A percentile compares a stretch with the other conserved stretches of the same genome.
phyloP scores from a whole-genome alignment of 306 rosid genomes.

The Malus sieversii region DNA sequence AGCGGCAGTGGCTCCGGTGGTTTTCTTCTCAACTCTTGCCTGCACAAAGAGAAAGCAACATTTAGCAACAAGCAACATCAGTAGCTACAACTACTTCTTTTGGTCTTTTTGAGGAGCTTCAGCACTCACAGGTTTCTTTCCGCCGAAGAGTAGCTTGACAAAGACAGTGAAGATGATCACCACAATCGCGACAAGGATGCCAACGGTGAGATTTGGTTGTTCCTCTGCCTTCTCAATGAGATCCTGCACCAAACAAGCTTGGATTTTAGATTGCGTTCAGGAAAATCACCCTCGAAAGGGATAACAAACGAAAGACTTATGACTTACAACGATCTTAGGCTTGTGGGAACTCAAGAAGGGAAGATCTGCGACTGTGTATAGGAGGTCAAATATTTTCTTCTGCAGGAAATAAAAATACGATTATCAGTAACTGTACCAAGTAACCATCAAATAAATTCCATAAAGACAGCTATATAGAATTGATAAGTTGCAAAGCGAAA shows the following conservation, averaged over 20 bases:
- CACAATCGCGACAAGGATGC: constrained; percentile 51
- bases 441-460: not conserved
- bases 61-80: not conserved
- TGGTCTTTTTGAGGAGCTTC: not conserved
- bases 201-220: constrained; percentile 73
- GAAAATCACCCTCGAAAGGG: not conserved
- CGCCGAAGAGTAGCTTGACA: constrained; percentile 62
- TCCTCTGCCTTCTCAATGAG: constrained; percentile 72
- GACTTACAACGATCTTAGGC: constrained; percentile 51
- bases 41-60: constrained; percentile 3
- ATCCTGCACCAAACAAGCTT: constrained; percentile 38
- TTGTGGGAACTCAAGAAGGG: constrained; percentile 64
- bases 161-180: constrained; percentile 50
- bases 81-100: not conserved
- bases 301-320: not conserved
- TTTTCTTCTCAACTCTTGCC: constrained; percentile 37
- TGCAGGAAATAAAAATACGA: constrained; percentile 21
- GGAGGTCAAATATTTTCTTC: constrained; percentile 75
- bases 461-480: not conserved
- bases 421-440: not conserved
- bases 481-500: not conserved
- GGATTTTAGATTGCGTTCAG: constrained; percentile 9
- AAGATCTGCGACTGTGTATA: constrained; percentile 76
- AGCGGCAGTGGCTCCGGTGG: constrained; percentile 29
- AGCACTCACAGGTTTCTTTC: constrained; percentile 55